A percentile compares a stretch with the other conserved stretches of the same genome.
Conservation (phyloP, 768 basidiomycete species). For the Rhizopogon rudus region DNA sequence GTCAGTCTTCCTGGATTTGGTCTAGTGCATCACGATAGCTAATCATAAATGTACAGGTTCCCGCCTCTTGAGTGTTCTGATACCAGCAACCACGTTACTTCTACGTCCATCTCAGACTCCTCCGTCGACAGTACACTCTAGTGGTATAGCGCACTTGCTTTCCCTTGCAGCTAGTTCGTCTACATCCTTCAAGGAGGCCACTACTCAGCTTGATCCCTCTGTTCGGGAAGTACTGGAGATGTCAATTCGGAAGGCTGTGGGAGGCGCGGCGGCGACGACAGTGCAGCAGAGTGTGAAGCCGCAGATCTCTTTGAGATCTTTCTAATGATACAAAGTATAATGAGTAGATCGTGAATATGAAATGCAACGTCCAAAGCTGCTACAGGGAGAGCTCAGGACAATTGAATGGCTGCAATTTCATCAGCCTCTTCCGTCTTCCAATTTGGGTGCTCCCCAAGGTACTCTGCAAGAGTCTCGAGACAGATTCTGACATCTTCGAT, state of each 20-base stretch:
- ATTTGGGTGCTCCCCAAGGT: neutral
- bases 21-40: conserved; percentile 3
- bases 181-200: conserved; percentile 79
- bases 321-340: conserved; percentile 31
- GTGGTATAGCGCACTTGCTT: conserved; percentile 64
- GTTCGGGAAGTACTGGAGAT: conserved; percentile 65
- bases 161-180: conserved; percentile 69
- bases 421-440: neutral
- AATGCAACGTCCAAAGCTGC: neutral
- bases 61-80: conserved; percentile 60
- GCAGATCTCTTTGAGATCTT: conserved; percentile 74
- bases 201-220: conserved; percentile 54
- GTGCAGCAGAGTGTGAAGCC: conserved; percentile 48
- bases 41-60: conserved; percentile 42
- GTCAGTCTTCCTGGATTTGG: conserved; percentile 38
- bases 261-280: conserved; percentile 31
- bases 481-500: neutral
- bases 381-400: neutral
- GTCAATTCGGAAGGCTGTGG: conserved; percentile 73
- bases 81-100: conserved; percentile 72
- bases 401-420: neutral
- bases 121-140: conserved; percentile 43
- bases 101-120: conserved; percentile 47
- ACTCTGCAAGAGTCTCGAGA: neutral
- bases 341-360: neutral